Base-by-base conservation (phyloP, 257 asterid genomes). In the Penstemon davidsonii region DNA sequence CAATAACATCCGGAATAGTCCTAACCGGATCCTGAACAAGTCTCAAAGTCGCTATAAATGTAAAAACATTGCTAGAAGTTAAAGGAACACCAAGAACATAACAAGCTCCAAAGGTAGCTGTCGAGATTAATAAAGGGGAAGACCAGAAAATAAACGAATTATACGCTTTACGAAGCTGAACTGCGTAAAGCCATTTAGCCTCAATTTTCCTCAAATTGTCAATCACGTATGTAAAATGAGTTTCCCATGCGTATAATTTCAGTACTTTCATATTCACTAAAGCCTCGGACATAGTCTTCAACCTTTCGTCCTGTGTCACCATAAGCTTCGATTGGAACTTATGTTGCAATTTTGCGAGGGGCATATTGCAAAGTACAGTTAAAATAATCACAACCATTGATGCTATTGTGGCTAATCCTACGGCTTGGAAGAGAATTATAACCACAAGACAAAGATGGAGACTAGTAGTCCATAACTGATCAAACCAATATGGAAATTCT, bases 21-120 rank as follows among this genome's bases (percentile, higher is more conserved):
- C 97, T 82, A 41, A 93, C 73, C 25, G 99, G 99, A 52, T 88
- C 97, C 79, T 93, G 96, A 65, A 93, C 96, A 25, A 93, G 81
- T 7, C 97, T 85, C 13, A 93, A 74, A 0, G 99, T 88, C n/a
- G 97, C 99, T 18, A 93, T 87, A 52, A 88, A 93, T 9, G 99
- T 90, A 82, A 93, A 93, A 59, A 93, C 97, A 3, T 87, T 93
- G 73, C 96, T 83, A 15, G 99, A 86, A 19, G 83, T 40, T 60
- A 93, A 57, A 0, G 96, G 91, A 54, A 90, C 81, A 1, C 87
- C 86, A n/a, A 90, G 83, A 9, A 88, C 67, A 68, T 90, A 93
- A 78, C 99, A 93, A 3, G 99, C 91, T 15, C 89, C 97, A 58
- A 93, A 93, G 5, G 99, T 93, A 41, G 97, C 95, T 4, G 96